Conservation (phyloP, 75 land plant genomes). For the Selaginella moellendorffii region DNA sequence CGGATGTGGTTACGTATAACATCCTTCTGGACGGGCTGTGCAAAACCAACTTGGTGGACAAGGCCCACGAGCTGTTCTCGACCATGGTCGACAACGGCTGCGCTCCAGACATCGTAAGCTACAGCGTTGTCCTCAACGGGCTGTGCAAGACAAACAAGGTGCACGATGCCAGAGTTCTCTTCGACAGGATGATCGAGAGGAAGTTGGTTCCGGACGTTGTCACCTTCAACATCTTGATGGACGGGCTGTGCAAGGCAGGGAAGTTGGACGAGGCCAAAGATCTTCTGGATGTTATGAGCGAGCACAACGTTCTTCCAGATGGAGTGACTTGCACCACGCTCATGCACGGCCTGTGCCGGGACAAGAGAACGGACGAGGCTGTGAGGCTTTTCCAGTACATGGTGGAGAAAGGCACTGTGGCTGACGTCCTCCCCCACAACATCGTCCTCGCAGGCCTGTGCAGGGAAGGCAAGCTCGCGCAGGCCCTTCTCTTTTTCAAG, state of each 20-base stretch:
- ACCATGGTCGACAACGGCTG: background rate
- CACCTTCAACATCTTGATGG: background rate
- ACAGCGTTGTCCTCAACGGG: background rate
- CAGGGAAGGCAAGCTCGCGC: background rate
- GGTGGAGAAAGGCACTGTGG: background rate
- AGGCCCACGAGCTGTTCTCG: background rate
- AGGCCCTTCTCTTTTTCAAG: no score
- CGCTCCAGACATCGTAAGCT: conserved; percentile 1
- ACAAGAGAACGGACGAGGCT: background rate
- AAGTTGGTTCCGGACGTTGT: background rate
- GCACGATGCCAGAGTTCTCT: background rate
- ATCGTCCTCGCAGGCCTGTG: background rate
- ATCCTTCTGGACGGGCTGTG: conserved; percentile 3
- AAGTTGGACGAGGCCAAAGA: background rate
- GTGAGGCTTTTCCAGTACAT: background rate
- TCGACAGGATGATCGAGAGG: background rate
- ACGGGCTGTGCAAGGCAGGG: background rate
- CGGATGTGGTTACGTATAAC: conserved; percentile 4
- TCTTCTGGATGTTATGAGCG: background rate
- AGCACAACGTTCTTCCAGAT: background rate
- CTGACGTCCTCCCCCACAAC: background rate
- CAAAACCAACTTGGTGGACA: background rate
- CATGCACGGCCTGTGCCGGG: background rate
- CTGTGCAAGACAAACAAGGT: background rate
- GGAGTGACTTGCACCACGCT: background rate